Conservation (phyloP, 2,329 filamentous ascomycete species). For the Trichophyton mentagrophytes region DNA sequence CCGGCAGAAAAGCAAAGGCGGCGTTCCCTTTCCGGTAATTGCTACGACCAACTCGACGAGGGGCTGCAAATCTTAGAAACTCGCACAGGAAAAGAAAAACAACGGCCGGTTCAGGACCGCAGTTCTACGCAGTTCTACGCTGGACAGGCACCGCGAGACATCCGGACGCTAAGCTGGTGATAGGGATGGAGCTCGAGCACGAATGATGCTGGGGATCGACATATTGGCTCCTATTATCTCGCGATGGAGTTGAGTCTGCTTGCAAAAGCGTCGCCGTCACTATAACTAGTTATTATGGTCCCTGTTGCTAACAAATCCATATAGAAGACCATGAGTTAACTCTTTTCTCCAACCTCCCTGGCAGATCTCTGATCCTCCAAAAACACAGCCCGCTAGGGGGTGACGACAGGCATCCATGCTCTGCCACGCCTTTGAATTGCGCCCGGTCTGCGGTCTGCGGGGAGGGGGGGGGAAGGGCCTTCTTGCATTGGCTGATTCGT, state of each 20-base stretch:
- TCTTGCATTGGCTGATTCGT: not conserved
- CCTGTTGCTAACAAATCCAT: not conserved
- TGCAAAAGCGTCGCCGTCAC: not conserved
- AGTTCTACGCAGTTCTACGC: not conserved
- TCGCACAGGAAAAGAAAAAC: not conserved
- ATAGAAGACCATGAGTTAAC: not conserved
- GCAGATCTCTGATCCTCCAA: slow-evolving; percentile 3
- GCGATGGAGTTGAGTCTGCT: not conserved
- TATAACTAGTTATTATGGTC: too few species aligned
- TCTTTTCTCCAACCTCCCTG: not conserved
- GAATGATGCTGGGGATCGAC: not conserved
- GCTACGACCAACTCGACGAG: not conserved
- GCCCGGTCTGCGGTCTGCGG: slow-evolving; percentile 3
- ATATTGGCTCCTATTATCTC: not conserved
- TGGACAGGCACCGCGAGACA: not conserved
- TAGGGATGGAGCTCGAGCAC: not conserved
- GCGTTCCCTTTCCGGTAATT: not conserved
- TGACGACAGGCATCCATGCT: slow-evolving; percentile 1
- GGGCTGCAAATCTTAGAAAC: not conserved
- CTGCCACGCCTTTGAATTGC: slow-evolving; percentile 1
- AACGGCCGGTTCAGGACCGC: not conserved
- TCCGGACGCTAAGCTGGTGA: not conserved
- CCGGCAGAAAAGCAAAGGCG: not conserved
- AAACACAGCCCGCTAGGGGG: slow-evolving; percentile 1
- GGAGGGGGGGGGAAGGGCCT: not conserved